These are phyloP conservation scores for Xylariomycetidae sp. DNA, from an alignment of 2,329 filamentous ascomycete genomes.

Conservation along the genomic window DNA sequence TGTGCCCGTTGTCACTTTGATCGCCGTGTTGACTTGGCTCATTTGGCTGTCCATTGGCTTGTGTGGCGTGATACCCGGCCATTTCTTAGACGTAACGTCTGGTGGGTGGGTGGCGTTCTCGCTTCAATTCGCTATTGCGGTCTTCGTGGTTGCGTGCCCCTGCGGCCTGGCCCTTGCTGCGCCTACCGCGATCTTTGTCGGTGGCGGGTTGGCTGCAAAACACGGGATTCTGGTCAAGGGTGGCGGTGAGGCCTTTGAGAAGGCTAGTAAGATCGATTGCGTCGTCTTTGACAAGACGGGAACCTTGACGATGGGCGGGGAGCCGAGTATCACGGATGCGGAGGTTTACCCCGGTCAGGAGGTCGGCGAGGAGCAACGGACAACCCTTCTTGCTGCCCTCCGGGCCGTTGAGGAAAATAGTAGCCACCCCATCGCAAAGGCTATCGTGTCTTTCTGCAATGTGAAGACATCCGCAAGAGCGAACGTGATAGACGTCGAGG, in stretches of 20 bases:
- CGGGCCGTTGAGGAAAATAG: conserved; percentile 65
- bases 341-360: conserved; percentile 32
- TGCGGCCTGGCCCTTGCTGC: conserved; percentile 82
- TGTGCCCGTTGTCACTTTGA: conserved; percentile 65
- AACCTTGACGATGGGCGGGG: conserved; percentile 69
- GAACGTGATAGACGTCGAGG: conserved; percentile 47
- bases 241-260: conserved; percentile 81
- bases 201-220: conserved; percentile 72
- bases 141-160: conserved; percentile 83
- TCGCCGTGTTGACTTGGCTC: conserved; percentile 68
- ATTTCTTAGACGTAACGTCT: conserved; percentile 49
- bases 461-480: conserved; percentile 23
- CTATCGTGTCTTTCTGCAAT: conserved; percentile 60
- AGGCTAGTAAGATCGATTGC: conserved; percentile 71
- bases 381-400: conserved; percentile 46
- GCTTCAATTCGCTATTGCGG: conserved; percentile 77
- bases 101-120: conserved; percentile 71
- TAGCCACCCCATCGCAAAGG: conserved; percentile 70
- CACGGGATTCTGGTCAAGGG: conserved; percentile 79
- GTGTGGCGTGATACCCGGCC: conserved; percentile 49
- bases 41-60: conserved; percentile 65
- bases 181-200: conserved; percentile 80
- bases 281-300: conserved; percentile 89
- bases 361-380: conserved; percentile 15
- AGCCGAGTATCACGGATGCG: conserved; percentile 62